Evolutionary conservation across 169 alveolate genomes (phyloP).

Genomic region (Condylostoma magnum): DNA sequence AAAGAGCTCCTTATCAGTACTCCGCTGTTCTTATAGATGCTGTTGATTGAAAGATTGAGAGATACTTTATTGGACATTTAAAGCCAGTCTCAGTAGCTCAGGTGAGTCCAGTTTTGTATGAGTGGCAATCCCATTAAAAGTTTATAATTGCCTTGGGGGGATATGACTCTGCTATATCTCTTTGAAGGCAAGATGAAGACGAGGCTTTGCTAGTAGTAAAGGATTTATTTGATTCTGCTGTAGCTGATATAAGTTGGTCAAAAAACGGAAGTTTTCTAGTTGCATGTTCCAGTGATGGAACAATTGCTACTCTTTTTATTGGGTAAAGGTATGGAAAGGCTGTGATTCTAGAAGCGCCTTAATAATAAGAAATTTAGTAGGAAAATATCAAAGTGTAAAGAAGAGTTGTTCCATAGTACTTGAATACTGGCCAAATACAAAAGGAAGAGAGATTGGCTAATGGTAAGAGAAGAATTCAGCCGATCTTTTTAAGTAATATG

Average conservation of each 20-base stretch:
- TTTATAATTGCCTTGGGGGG: constrained; percentile 31
- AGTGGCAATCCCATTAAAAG: background rate
- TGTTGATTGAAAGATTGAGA: background rate
- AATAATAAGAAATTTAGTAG: background rate
- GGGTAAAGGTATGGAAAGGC: background rate
- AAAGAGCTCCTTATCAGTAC: background rate
- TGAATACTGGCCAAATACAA: background rate
- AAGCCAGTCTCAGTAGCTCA: constrained; percentile 19
- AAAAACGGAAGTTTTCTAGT: constrained; percentile 2
- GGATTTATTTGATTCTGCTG: constrained; percentile 16
- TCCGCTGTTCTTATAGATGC: background rate
- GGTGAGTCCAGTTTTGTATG: constrained; percentile 21
- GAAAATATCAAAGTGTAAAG: background rate
- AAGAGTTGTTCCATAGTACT: background rate
- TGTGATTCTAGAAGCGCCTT: no score
- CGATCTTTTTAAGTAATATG: constrained; percentile 2
- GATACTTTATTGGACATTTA: constrained; percentile 10
- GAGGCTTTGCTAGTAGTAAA: background rate
- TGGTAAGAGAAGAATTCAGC: constrained; percentile 28
- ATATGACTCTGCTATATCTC: constrained; percentile 17
- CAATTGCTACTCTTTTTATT: background rate
- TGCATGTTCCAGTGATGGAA: constrained; percentile 22
- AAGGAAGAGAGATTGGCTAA: constrained; percentile 1
- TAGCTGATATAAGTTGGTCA: constrained; percentile 20
- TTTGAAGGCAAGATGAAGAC: background rate